Evolutionary conservation across 2,329 filamentous ascomycete genomes (phyloP), one percentile per base, ranked within the genome.

Genomic region (Cytospora chrysosperma): DNA sequence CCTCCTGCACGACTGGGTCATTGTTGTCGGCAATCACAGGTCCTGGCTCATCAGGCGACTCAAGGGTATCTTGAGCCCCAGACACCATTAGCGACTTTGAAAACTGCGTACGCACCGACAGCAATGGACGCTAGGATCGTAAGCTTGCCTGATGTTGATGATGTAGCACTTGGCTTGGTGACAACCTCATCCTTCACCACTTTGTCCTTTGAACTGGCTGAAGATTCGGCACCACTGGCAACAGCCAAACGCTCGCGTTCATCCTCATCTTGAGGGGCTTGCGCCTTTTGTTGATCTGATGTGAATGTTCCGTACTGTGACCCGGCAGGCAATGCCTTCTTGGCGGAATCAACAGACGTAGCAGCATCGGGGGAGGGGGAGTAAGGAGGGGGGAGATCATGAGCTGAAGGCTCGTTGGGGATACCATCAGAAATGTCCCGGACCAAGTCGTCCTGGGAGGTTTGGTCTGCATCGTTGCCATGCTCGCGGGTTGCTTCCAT

Each of bases 121-220:
- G 54, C 64, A 63, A 64, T 59, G 56, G 64, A 66, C 59, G 64
- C 64, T 56, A 66, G 61, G 64, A 66, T 66, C 30, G 64, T 66
- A 64, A 66, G 64, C 64, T 66, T 66, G 64, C 64, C 64, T 64
- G 64, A 60, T 61, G n/a, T n/a, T n/a, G 61, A 64, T 54, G 63
- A 58, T 55, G 61, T 56, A 59, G 64, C 54, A 32, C 34, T 59
- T 47, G 61, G 61, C 61, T 60, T 61, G 43, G 51, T 51, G 37
- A 53, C 32, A 58, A 61, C 64, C 64, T 66, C 61, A 56, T 66
- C 64, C 64, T 64, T 66, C 50, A 66, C 61, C 61, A 66, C 57
- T 13, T 34, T 37, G 61, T 59, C 60, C 64, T 64, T 63, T 50
- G 64, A 64, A 61, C 56, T 66, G 64, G 64, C 61, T 66, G 64